Base-by-base conservation (phyloP, 345 rosid species). In the Rhodomyrtus tomentosa region DNA sequence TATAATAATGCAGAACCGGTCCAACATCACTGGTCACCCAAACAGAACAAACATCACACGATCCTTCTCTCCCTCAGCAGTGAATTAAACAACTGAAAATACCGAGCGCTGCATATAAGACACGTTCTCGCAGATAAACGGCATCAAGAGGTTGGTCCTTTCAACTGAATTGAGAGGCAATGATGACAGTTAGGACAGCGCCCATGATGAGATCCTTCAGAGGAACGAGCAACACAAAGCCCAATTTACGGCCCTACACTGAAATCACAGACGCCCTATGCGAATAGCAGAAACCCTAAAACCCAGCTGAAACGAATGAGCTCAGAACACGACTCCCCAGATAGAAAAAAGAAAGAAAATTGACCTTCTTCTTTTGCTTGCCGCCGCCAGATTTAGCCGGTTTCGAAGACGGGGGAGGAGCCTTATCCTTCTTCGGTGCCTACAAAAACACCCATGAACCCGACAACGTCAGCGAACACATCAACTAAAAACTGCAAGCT, bases 321-420 rank as follows among this genome's bases (percentile, higher is more conserved):
- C 32, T 45, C 22, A n/a, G n/a, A 6, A 40, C 4, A 36, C 49
- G 54, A 52, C 21, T 10, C 24, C 18, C 80, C 38, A 25, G 16
- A 51, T 25, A 15, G 59, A 55, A 18, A 20, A 55, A 82, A 40
- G 24, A 14, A 2, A 73, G 51, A 2, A n/a, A 4, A 16, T 49
- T 50, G 45, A 94, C 95, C 96, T 93, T 94, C 95, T 94, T 94
- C 92, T 93, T 94, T 83, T 94, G 95, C 89, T 94, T 94, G 82
- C 95, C 97, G 81, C 95, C 94, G 82, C 95, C 94, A 24, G 97
- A 90, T 80, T 93, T 94, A 13, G 92, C 93, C 5, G 95, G 97
- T 90, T 92, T 94, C 14, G 95, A 94, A 3, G 97, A 90, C 82
- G 95, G 94, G 4, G 97, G 93, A 27, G 94, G 94, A 85, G 92